A percentile compares a stretch with the other conserved stretches of the same genome.
Conservation (phyloP, 2,329 filamentous ascomycete species). For the Botrytis squamosa region DNA sequence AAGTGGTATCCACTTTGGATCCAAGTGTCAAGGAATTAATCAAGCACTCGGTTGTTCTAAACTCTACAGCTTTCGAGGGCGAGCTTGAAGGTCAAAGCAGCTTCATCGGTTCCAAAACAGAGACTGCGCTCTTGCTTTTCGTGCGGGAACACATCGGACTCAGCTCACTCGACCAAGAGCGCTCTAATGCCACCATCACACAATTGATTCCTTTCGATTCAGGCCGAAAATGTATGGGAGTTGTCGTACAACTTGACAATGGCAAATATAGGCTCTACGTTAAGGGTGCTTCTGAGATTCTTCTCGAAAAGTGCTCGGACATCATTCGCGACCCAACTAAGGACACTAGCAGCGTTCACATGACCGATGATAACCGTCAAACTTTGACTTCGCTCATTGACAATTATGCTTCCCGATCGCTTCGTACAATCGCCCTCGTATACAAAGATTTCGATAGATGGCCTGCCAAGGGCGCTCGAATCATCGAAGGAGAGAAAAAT, state of each 20-base stretch:
- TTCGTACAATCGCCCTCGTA: constrained; percentile 72
- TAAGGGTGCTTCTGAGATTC: constrained; percentile 55
- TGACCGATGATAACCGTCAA: constrained; percentile 57
- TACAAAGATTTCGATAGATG: constrained; percentile 71
- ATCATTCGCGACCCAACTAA: constrained; percentile 60
- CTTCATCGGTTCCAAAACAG: constrained; percentile 76
- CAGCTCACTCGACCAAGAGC: constrained; percentile 58
- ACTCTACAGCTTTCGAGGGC: constrained; percentile 68
- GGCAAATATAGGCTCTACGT: constrained; percentile 48
- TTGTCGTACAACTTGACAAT: constrained; percentile 53
- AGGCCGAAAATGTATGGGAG: constrained; percentile 66
- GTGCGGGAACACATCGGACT: constrained; percentile 65
- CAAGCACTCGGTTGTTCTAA: constrained; percentile 63
- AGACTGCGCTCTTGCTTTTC: constrained; percentile 71
- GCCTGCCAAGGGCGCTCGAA: constrained; percentile 59
- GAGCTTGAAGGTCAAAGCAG: constrained; percentile 57
- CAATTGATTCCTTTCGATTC: constrained; percentile 47
- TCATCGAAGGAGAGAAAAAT: constrained; percentile 57
- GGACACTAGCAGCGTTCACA: constrained; percentile 50
- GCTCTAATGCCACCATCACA: constrained; percentile 58
- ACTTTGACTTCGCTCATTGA: constrained; percentile 56
- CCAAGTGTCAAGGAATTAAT: constrained; percentile 44
- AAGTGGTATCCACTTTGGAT: constrained; percentile 36
- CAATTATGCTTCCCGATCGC: constrained; percentile 62
- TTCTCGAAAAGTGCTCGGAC: constrained; percentile 45